Percentiles rank a stretch among this genome's conserved stretches.
These are phyloP conservation scores for Globisporangium megalacanthum DNA, from an alignment of 352 stramenopile genomes.

Conservation along the genomic window DNA sequence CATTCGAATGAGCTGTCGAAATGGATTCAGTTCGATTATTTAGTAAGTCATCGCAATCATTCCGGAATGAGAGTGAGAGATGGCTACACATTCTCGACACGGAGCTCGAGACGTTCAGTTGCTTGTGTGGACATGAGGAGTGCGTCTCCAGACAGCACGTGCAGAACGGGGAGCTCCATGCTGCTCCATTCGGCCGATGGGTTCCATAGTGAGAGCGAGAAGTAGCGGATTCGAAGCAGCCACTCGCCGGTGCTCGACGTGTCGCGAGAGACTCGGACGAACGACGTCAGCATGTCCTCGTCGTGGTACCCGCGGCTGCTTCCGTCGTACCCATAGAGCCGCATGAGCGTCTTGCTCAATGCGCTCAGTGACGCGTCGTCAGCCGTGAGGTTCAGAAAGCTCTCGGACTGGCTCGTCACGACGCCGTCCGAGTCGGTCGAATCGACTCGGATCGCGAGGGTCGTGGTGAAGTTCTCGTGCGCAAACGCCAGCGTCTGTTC, in stretches of 20 bases:
- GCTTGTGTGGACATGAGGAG: neutral
- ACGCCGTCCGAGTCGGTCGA: neutral
- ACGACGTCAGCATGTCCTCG: neutral
- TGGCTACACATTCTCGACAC: neutral
- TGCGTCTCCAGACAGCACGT: neutral
- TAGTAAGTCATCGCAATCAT: neutral
- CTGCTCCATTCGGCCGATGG: neutral
- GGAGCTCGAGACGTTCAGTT: neutral
- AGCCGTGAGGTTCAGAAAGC: neutral
- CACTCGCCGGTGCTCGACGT: neutral
- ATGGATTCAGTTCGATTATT: too few relatives aligned
- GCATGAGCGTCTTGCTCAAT: neutral
- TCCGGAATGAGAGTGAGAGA: neutral
- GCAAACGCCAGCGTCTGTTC: slow-evolving; percentile 9
- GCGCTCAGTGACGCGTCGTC: neutral
- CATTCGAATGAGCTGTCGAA: neutral
- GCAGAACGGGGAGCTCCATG: neutral
- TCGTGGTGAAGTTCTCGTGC: neutral
- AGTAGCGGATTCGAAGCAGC: neutral
- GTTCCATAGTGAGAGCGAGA: neutral
- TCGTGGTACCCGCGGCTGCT: neutral
- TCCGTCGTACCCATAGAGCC: neutral
- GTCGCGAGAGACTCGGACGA: neutral
- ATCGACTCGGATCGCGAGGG: slow-evolving; percentile 6
- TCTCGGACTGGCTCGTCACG: neutral